Percentiles rank a stretch among this genome's conserved stretches.
Conservation (phyloP, 345 rosid species). For the Atalantia buxifolia region DNA sequence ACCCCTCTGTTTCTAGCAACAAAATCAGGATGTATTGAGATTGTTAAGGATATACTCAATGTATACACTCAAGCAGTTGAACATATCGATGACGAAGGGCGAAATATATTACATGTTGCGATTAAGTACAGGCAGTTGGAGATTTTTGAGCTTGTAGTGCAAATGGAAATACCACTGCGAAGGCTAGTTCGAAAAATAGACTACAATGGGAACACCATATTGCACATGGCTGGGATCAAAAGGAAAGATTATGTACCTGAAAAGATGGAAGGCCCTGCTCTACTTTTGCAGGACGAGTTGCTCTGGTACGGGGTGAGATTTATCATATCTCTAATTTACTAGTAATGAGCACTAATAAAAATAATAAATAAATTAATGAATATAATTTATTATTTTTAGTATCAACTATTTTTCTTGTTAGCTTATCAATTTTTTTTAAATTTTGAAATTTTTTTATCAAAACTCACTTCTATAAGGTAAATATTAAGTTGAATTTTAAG, state of each 20-base stretch:
- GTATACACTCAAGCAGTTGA: slow-evolving; percentile 11
- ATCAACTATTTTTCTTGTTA: no score
- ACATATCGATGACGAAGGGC: background rate
- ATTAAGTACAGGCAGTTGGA: slow-evolving; percentile 12
- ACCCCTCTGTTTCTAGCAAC: slow-evolving; percentile 8
- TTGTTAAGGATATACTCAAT: slow-evolving; percentile 11
- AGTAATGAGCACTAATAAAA: no score
- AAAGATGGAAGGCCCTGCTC: slow-evolving; percentile 21
- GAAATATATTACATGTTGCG: slow-evolving; percentile 25
- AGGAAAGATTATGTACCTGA: slow-evolving; percentile 1
- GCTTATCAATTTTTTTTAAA: no score
- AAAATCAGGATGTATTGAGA: slow-evolving; percentile 9
- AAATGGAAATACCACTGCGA: background rate
- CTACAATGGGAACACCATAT: slow-evolving; percentile 10
- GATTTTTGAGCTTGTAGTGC: slow-evolving; percentile 10
- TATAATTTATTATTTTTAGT: no score
- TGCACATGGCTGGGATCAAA: slow-evolving; percentile 19
- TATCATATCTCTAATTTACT: no score
- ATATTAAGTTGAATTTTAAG: no score
- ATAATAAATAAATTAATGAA: no score
- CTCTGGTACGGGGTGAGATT: slow-evolving; percentile 24
- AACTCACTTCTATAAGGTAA: no score
- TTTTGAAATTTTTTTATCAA: no score
- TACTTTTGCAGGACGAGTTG: slow-evolving; percentile 22
- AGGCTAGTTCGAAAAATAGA: slow-evolving; percentile 15